A percentile compares a stretch with the other conserved stretches of the same genome.
These are phyloP conservation scores for Globisporangium cystogenes DNA, from an alignment of 352 stramenopile species.

Conservation along the genomic window DNA sequence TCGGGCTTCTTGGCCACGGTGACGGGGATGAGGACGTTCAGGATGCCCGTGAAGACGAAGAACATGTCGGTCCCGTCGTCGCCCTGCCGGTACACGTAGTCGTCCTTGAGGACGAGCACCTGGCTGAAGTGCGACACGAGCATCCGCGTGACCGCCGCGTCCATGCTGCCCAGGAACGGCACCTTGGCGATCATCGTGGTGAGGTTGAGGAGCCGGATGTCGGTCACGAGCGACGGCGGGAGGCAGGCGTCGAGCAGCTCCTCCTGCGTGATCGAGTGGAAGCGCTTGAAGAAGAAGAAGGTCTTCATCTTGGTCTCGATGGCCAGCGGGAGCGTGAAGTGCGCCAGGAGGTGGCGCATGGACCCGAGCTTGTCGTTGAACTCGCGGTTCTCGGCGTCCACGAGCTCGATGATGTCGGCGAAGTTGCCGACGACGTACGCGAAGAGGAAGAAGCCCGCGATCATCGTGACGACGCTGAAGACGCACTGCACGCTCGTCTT, in stretches of 20 bases:
- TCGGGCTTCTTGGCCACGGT: background rate
- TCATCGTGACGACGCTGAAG: constrained; percentile 39
- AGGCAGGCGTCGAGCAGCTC: constrained; percentile 34
- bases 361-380: constrained; percentile 44
- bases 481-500: constrained; percentile 26
- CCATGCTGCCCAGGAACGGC: constrained; percentile 39
- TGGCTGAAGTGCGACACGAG: constrained; percentile 48
- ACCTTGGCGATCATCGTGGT: constrained; percentile 53
- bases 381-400: constrained; percentile 39
- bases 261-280: constrained; percentile 52
- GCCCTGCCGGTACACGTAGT: constrained; percentile 35
- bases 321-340: constrained; percentile 31
- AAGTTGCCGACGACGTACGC: constrained; percentile 45
- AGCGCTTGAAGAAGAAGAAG: constrained; percentile 47
- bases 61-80: constrained; percentile 58
- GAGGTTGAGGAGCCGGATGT: constrained; percentile 43
- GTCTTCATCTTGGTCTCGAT: constrained; percentile 36
- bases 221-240: constrained; percentile 42
- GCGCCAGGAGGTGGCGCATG: constrained; percentile 29
- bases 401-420: constrained; percentile 36
- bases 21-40: constrained; percentile 26
- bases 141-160: constrained; percentile 41
- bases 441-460: constrained; percentile 35
- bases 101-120: constrained; percentile 28
- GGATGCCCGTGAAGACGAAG: constrained; percentile 46